These are phyloP conservation scores for Phanerodontia chrysosporium DNA, from an alignment of 768 basidiomycete species.

Conservation along the genomic window DNA sequence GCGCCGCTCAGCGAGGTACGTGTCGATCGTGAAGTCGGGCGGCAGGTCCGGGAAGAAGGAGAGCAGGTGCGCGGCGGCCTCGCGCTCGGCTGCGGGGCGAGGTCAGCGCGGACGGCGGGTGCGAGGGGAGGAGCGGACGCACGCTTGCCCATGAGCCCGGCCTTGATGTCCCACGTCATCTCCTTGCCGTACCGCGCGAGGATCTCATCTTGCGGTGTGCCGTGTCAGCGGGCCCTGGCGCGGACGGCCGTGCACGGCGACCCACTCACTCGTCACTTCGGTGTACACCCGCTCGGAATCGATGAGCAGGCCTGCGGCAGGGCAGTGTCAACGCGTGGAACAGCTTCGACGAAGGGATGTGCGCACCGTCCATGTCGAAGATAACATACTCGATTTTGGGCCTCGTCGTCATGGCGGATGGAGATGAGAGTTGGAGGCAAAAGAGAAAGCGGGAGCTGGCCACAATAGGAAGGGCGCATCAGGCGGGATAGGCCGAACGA, in stretches of 20 bases:
- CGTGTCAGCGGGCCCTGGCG: conserved; percentile 1
- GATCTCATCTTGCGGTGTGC: conserved; percentile 52
- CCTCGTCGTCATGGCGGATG: background rate
- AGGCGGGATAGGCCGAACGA: background rate
- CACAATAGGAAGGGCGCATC: background rate
- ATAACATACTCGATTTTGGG: conserved; percentile 28
- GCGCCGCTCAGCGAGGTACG: conserved; percentile 55
- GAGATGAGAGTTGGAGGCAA: background rate
- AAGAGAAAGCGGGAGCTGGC: background rate
- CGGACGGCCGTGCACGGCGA: conserved; percentile 19
- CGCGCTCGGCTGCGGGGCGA: conserved; percentile 50
- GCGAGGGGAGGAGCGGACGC: conserved; percentile 15
- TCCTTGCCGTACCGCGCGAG: conserved; percentile 65
- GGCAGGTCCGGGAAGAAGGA: conserved; percentile 75
- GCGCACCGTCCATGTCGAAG: conserved; percentile 34
- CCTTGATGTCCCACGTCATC: conserved; percentile 88
- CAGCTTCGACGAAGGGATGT: background rate
- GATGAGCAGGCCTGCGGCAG: conserved; percentile 57
- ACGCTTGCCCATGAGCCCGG: conserved; percentile 89
- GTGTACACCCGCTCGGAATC: conserved; percentile 78
- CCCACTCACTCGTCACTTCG: conserved; percentile 60
- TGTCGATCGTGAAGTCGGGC: conserved; percentile 46
- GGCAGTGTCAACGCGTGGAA: background rate
- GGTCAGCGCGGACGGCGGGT: background rate
- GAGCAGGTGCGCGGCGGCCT: conserved; percentile 62